These are phyloP conservation scores for Ampelocalamus luodianensis DNA, from an alignment of 176 grass and related monocot species.

Conservation along the genomic window DNA sequence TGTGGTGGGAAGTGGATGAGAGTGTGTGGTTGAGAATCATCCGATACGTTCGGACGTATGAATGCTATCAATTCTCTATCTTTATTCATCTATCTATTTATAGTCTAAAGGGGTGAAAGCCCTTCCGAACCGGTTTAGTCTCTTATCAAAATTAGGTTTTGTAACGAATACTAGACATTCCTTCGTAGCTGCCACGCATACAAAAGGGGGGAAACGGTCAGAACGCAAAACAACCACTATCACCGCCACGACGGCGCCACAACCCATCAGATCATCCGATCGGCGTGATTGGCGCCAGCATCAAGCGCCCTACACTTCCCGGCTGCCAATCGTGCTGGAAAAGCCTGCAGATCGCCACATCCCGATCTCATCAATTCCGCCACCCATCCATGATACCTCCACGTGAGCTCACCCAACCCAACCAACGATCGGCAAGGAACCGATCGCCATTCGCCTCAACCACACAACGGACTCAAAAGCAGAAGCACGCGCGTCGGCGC, in stretches of 20 bases:
- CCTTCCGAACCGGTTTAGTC: too few species aligned
- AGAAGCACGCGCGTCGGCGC: too few species aligned
- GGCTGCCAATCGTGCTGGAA: slow-evolving; percentile 39
- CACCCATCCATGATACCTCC: slow-evolving; percentile 11
- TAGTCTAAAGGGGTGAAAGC: too few species aligned
- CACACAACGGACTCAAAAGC: background rate
- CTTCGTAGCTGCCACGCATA: background rate
- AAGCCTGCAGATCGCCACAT: slow-evolving; percentile 44
- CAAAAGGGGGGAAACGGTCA: background rate
- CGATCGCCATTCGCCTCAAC: background rate
- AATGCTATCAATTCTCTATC: too few species aligned
- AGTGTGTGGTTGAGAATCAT: too few species aligned
- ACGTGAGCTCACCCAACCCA: slow-evolving; percentile 37
- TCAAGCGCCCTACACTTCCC: background rate
- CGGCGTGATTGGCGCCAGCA: slow-evolving; percentile 42
- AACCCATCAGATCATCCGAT: background rate
- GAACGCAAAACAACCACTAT: too few species aligned
- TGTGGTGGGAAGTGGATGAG: too few species aligned
- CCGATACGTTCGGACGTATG: too few species aligned
- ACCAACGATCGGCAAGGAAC: slow-evolving; percentile 30
- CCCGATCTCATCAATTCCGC: slow-evolving; percentile 29
- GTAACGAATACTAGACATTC: too few species aligned
- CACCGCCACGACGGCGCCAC: background rate
- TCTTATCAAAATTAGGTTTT: too few species aligned
- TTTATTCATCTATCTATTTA: too few species aligned